Evolutionary conservation across 139 green algal species (phyloP).

Genomic region (Nannochloris sp.): DNA sequence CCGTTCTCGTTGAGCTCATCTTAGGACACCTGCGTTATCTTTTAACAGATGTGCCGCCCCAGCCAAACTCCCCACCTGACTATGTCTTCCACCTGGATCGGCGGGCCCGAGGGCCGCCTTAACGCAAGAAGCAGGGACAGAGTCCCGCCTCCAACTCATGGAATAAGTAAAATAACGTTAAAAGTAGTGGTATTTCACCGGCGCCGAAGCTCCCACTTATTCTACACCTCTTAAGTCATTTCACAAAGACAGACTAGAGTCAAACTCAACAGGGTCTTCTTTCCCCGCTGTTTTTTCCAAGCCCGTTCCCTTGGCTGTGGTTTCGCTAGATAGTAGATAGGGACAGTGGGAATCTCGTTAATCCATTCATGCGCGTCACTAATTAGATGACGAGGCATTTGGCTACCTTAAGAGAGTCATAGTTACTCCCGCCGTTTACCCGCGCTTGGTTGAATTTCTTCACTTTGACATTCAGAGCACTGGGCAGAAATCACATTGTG

Average conservation of each 20-base stretch:
- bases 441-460: conserved; percentile 95
- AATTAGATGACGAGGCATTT: conserved; percentile 73
- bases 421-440: conserved; percentile 91
- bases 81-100: conserved; percentile 83
- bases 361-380: conserved; percentile 71
- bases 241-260: conserved; percentile 82
- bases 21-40: conserved; percentile 89
- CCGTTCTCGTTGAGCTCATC: conserved; percentile 90
- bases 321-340: conserved; percentile 79
- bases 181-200: conserved; percentile 83
- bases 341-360: conserved; percentile 82
- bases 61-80: conserved; percentile 91
- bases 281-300: conserved; percentile 76
- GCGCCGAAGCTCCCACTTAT: conserved; percentile 75
- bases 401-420: conserved; percentile 77
- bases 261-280: conserved; percentile 87
- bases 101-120: conserved; percentile 44
- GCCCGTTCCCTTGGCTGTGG: conserved; percentile 63
- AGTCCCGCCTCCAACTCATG: conserved; percentile 72
- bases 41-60: conserved; percentile 89
- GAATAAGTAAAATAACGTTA: conserved; percentile 87
- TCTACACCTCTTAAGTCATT: conserved; percentile 78
- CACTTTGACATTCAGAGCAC: conserved; percentile 96
- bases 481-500: conserved; percentile 96
- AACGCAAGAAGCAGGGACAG: conserved; percentile 67